Base-by-base conservation (phyloP, 2,329 filamentous ascomycete species). In the Xylariaceae sp. region DNA sequence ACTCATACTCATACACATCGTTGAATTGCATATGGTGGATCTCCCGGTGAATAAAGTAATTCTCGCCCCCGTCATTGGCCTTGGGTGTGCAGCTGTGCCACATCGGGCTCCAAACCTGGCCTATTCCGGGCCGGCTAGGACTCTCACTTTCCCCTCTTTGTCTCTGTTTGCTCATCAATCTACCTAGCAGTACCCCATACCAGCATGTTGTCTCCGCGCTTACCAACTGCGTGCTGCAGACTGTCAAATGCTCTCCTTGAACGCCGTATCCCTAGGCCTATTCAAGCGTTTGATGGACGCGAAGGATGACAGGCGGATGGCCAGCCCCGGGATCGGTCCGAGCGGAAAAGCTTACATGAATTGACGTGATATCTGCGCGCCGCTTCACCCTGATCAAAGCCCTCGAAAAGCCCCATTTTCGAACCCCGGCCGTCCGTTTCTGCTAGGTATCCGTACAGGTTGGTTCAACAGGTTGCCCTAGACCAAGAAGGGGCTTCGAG, bases 1-100 rank as follows among this genome's bases (percentile, higher is more conserved):
- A 58, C 49, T 34, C 26, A 26, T 26, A 26, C 26, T 5, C 26
- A 26, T 26, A 55, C 44, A 62, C 61, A 65, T 60, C 63, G 61
- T 60, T 51, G 57, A 58, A 64, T 61, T 61, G 60, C 59, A 61
- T 60, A 58, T 55, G 53, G 57, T 55, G 53, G 57, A 53, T 54
- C 12, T 58, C 47, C 46, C 44, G 48, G 54, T 57, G 53, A 61
- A 61, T 61, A 56, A 54, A 61, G 51, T 61, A 59, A 61, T 59
- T 49, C 39, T 51, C 49, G 53, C 55, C 52, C 32, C 47, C 37
- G 40, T 49, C 5, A 46, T 46, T 21, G 44, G 21, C 22, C 46
- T 50, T 56, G 22, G 49, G 37, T 18, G 42, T 56, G 56, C 43
- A 51, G 44, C 43, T 54, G 53, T 54, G 51, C 47, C 53, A 45